These are phyloP conservation scores for Monilinia polystroma DNA, from an alignment of 2,329 filamentous ascomycete genomes.

Conservation along the genomic window DNA sequence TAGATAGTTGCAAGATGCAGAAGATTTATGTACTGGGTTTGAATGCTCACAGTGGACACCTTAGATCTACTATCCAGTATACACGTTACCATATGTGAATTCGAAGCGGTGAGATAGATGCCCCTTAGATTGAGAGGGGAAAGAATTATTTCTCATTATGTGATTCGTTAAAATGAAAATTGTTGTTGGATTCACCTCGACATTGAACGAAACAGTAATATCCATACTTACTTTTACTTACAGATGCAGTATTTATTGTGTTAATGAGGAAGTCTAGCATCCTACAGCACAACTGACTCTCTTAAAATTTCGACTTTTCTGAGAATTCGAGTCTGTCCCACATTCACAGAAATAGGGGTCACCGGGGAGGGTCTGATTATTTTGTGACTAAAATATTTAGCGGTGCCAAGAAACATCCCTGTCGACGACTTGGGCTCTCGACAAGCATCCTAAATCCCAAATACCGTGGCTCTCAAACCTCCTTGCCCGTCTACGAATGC, in stretches of 20 bases:
- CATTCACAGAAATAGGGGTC: conserved; percentile 20
- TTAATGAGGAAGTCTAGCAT: not conserved
- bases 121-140: not conserved
- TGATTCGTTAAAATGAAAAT: conserved; percentile 7
- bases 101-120: conserved; percentile 20
- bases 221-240: not conserved
- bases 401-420: conserved; percentile 22
- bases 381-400: conserved; percentile 22
- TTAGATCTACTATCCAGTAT: not conserved
- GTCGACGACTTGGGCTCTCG: conserved; percentile 13
- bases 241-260: not conserved
- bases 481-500: conserved; percentile 21
- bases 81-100: conserved; percentile 19
- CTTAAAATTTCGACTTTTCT: not conserved
- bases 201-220: conserved; percentile 1
- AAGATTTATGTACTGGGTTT: not conserved
- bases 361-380: conserved; percentile 7
- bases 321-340: not conserved
- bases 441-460: conserved; percentile 24
- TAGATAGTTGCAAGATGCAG: not conserved
- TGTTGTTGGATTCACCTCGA: not conserved
- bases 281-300: not conserved
- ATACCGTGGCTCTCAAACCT: conserved; percentile 23
- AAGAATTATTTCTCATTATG: not conserved
- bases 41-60: conserved; percentile 5